A percentile compares a stretch with the other conserved stretches of the same genome.
phyloP scores from a whole-genome alignment of 2,329 filamentous ascomycete genomes.

The Stromatinia cepivora region DNA sequence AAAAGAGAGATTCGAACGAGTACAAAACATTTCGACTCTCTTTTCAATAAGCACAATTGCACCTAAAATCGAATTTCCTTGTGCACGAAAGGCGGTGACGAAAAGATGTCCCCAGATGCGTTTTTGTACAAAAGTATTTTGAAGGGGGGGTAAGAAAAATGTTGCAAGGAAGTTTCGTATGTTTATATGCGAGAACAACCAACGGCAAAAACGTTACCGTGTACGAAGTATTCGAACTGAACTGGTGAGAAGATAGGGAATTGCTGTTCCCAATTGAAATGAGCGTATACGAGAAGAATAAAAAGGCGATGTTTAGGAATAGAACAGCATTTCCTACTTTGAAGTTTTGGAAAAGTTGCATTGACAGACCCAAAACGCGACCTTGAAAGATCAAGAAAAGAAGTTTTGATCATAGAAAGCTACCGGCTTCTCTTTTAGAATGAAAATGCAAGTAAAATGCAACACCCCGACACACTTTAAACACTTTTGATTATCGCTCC shows the following conservation, averaged over 20 bases:
- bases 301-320: conserved; percentile 1
- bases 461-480: conserved; percentile 30
- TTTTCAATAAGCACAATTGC: conserved; percentile 32
- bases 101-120: conserved; percentile 14
- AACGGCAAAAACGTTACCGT: not conserved
- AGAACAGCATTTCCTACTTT: conserved; percentile 7
- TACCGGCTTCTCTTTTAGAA: conserved; percentile 16
- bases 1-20: conserved; percentile 39
- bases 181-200: conserved; percentile 18
- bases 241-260: not conserved
- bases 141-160: conserved; percentile 11
- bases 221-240: not conserved
- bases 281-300: conserved; percentile 21
- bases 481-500: conserved; percentile 26
- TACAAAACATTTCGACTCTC: conserved; percentile 41
- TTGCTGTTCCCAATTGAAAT: conserved; percentile 22
- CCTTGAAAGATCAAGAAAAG: not conserved
- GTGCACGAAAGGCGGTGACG: conserved; percentile 32
- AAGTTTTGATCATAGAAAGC: not conserved
- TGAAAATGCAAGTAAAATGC: conserved; percentile 15
- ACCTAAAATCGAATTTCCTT: conserved; percentile 31
- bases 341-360: not conserved
- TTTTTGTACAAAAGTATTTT: conserved; percentile 4
- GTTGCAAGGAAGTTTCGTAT: conserved; percentile 20
- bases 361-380: conserved; percentile 7